phyloP scores from a whole-genome alignment of 768 basidiomycete species.

The Coprinopsis sp. region DNA sequence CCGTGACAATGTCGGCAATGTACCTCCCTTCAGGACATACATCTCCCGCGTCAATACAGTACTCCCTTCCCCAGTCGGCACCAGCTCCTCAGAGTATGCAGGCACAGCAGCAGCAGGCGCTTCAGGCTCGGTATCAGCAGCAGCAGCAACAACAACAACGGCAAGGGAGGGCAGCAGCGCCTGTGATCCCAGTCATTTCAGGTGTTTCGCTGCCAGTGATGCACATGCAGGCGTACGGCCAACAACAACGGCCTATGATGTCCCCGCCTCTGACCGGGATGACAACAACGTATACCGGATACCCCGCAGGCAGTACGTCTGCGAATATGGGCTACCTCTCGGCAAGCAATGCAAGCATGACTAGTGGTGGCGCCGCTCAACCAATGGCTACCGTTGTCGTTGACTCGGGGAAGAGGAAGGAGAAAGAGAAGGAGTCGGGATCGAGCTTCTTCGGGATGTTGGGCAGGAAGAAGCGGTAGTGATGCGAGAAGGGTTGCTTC shows the following conservation, averaged over 20 bases:
- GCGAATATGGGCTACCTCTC: no score
- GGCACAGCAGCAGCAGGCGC: background rate
- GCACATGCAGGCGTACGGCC: no score
- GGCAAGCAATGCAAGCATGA: background rate
- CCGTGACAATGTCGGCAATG: background rate
- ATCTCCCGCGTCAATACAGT: background rate
- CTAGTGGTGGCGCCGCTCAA: background rate
- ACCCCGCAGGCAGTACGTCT: no score
- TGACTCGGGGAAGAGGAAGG: background rate
- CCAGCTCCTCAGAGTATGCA: background rate
- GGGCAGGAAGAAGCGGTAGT: background rate
- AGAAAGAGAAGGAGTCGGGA: background rate
- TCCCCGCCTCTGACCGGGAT: no score
- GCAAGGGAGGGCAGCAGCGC: no score
- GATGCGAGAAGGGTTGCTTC: no score
- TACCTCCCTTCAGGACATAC: slow-evolving; percentile 1
- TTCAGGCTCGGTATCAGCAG: no score
- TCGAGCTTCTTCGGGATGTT: slow-evolving; percentile 3
- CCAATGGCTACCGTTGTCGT: background rate
- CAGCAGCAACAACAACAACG: no score
- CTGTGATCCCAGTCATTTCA: no score
- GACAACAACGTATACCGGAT: no score
- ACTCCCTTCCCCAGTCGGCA: background rate
- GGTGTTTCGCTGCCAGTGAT: no score
- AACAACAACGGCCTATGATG: no score